Evolutionary conservation across 2,329 filamentous ascomycete species (phyloP).

Genomic region (Fusarium austroafricanum): DNA sequence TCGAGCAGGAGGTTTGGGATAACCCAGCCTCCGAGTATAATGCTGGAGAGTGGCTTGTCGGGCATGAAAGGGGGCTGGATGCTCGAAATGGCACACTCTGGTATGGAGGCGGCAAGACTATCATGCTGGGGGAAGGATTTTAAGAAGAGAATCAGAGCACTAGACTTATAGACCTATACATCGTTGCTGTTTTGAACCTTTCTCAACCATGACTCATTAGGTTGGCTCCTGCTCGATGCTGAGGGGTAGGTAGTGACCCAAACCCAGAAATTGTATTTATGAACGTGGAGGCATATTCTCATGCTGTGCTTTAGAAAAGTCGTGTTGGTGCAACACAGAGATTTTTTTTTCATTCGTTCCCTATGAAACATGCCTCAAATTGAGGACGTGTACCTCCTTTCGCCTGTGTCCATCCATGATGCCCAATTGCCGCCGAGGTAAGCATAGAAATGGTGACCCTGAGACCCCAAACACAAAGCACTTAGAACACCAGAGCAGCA

Average conservation of each 20-base stretch:
- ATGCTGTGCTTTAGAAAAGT: conserved; percentile 22
- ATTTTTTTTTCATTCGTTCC: conserved; percentile 55
- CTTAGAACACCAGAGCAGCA: conserved; percentile 99
- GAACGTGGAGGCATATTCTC: conserved; percentile 13
- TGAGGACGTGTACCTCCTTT: conserved; percentile 60
- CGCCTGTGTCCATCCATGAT: conserved; percentile 64
- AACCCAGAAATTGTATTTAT: conserved; percentile 1
- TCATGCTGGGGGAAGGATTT: conserved; percentile 72
- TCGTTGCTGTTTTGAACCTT: conserved; percentile 15
- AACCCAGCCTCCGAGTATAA: conserved; percentile 56
- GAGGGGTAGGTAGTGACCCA: conserved; percentile 20
- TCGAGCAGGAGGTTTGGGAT: conserved; percentile 78
- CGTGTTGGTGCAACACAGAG: conserved; percentile 45
- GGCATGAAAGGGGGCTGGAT: conserved; percentile 84
- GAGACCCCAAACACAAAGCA: conserved; percentile 60
- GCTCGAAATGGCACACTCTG: conserved; percentile 80
- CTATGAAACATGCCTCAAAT: conserved; percentile 58
- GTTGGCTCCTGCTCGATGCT: background rate
- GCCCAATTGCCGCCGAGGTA: conserved; percentile 59
- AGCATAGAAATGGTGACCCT: conserved; percentile 56
- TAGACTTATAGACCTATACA: conserved; percentile 31
- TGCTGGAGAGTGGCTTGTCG: conserved; percentile 86
- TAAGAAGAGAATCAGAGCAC: conserved; percentile 48
- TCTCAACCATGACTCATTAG: conserved; percentile 7
- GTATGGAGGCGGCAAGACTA: conserved; percentile 85